Base-by-base conservation (phyloP, 2,329 filamentous ascomycete species). In the Sporothrix globosa region DNA sequence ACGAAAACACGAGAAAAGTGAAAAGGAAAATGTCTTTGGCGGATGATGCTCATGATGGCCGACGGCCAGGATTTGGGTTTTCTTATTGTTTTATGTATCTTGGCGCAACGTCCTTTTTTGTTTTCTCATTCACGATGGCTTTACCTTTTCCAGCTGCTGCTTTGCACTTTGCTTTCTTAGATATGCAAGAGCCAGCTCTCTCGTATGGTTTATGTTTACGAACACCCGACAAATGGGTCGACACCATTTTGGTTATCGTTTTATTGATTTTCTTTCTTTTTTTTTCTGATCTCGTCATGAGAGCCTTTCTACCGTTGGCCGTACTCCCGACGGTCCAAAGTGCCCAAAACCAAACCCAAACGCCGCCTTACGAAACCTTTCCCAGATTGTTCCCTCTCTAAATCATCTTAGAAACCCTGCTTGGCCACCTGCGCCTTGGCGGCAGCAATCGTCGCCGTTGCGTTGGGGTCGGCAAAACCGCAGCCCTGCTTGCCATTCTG, bases 401-500 rank as follows among this genome's bases (percentile, higher is more conserved):
- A 19, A 11, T 19, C n/a, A 17, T 21, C 39, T 71, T 74, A 79
- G 54, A 79, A 79, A 0, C 77, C 77, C 74, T 79, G 77, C 72
- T 74, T 76, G 61, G 70, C 63, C 44, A 78, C 77, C 74, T 79
- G 76, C 1, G 76, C 77, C 75, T 79, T 68, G 13, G 77, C 77
- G 1, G 74, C 75, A 6, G 76, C 76, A 69, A 79, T 78, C 9
- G 77, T 77, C 2, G 73, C 69, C 1, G 71, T 71, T 4, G 77
- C 73, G 67, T 79, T 77, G 60, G 77, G 77, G 72, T 79, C 77
- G 50, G 73, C 74, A 69, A 79, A 79, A 67, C 75, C 73, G 72
- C 77, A 79, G 41, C 77, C 77, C 34, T 73, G 70, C 77, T 79
- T 79, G 70, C 77, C 77, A 72, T 76, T 77, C 74, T 79, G 77